These are phyloP conservation scores for Candida ipomoeae DNA, from an alignment of 805 yeast species.

Conservation along the genomic window DNA sequence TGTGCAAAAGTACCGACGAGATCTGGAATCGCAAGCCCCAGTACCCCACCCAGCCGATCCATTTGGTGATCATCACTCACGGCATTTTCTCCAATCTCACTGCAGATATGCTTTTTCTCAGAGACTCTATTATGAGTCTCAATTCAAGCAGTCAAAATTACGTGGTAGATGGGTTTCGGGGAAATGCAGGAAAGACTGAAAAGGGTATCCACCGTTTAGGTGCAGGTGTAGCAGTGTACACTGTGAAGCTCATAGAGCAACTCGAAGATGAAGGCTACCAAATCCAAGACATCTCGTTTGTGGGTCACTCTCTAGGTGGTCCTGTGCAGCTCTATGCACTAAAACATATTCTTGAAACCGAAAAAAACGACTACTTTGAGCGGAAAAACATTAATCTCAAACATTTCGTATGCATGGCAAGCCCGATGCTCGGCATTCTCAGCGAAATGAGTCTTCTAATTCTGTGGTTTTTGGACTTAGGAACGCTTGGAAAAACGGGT, in stretches of 20 bases:
- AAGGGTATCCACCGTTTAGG: slow-evolving; percentile 38
- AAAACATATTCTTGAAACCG: slow-evolving; percentile 28
- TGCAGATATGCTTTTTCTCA: slow-evolving; percentile 42
- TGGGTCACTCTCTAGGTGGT: slow-evolving; percentile 45
- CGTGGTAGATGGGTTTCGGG: slow-evolving; percentile 34
- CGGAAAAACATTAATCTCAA: slow-evolving; percentile 25
- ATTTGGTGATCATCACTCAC: slow-evolving; percentile 40
- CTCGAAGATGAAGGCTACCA: slow-evolving; percentile 12
- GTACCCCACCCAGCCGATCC: slow-evolving; percentile 29
- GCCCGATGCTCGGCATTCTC: slow-evolving; percentile 40
- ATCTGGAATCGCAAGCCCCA: slow-evolving; percentile 28
- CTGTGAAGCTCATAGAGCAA: slow-evolving; percentile 25
- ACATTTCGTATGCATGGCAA: slow-evolving; percentile 38
- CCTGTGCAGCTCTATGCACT: slow-evolving; percentile 40
- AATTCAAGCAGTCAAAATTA: slow-evolving; percentile 25
- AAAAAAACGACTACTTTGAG: slow-evolving; percentile 31
- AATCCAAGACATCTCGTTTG: slow-evolving; percentile 33
- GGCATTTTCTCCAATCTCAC: slow-evolving; percentile 42
- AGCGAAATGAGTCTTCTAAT: slow-evolving; percentile 38
- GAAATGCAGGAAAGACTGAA: slow-evolving; percentile 42
- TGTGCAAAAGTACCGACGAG: slow-evolving; percentile 25
- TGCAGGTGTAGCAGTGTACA: slow-evolving; percentile 25
- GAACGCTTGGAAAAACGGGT: slow-evolving; percentile 44
- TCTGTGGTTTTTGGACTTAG: slow-evolving; percentile 40
- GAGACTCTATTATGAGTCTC: slow-evolving; percentile 26